Evolutionary conservation across 2,329 filamentous ascomycete species (phyloP), one percentile per base, ranked within the genome.

Genomic region (Aureobasidium sp.): DNA sequence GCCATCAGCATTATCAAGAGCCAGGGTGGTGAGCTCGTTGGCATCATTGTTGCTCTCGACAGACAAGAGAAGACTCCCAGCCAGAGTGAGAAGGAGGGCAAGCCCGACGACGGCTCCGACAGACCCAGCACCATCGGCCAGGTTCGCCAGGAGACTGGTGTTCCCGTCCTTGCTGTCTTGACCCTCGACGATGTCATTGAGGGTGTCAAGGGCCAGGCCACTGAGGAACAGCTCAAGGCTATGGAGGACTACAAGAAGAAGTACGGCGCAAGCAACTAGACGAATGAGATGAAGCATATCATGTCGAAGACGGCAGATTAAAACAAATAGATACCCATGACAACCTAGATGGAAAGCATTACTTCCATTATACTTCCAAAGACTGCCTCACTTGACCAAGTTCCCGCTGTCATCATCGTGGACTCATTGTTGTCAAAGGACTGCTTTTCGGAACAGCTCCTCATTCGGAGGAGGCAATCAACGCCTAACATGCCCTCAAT

Each of bases 1-100:
- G 91, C 93, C 15, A 92, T 97, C 64, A 86, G 86, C 61, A 94
- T 96, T 75, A 96, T 97, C 73, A 83, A 86, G 69, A 85, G 85
- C 69, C 88, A 96, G 73, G 94, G 93, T 2, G 94, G 93, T 1
- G 84, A 83, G 56, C 85, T 97, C 26, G 89, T 88, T 3, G 93
- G 92, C 34, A 92, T 97, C 63, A 84, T 97, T 24, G 89, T 99
- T 36, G 89, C 92, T 3, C 82, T 97, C 67, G 91, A 97, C 76
- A 84, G 93, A 64, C 88, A 88, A 81, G 90, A 95, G 82, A 92
- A 89, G 78, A 83, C 91, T 63, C 87, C 87, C 66, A 77, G 79
- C 73, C 71, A 75, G 69, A 63, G 75, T 32, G 73, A 75, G 69
- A 72, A 70, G 67, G 67, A 70, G 53, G 73, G 71, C 13, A 69